Evolutionary conservation across 202 grass and related monocot genomes (phyloP).

Genomic region (Schoenoplectus tabernaemontani): DNA sequence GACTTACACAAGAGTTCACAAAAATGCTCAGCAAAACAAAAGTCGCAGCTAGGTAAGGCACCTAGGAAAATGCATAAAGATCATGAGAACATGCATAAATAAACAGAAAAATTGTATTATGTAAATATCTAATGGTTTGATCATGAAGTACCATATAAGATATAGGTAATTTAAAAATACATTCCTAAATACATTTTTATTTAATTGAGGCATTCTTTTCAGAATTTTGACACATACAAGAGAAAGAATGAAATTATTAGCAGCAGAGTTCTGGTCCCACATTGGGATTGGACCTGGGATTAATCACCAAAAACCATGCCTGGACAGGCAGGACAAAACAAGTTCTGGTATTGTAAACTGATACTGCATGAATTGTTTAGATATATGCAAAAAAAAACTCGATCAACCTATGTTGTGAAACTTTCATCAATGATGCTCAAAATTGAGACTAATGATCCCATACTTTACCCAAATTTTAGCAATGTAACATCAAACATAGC

Average conservation of each 20-base stretch:
- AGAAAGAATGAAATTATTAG: not conserved
- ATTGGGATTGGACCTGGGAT: no score
- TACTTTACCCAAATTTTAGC: not conserved
- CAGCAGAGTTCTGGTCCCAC: not conserved
- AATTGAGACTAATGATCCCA: not conserved
- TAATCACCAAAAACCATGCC: not conserved
- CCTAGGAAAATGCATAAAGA: constrained; percentile 34
- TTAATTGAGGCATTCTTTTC: not conserved
- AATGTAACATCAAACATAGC: not conserved
- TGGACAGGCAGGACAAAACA: not conserved
- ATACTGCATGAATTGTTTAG: not conserved
- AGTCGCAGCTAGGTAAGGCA: constrained; percentile 65
- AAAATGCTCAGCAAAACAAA: constrained; percentile 52
- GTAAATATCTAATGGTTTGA: not conserved
- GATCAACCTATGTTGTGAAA: not conserved
- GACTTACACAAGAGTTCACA: constrained; percentile 73
- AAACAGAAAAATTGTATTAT: not conserved
- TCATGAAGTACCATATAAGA: not conserved
- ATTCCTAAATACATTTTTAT: not conserved
- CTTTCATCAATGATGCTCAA: not conserved
- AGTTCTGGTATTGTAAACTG: not conserved
- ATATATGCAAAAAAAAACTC: not conserved
- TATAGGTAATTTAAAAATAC: not conserved
- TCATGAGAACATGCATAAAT: not conserved
- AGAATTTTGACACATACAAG: not conserved